These are phyloP conservation scores for Triticum turgidum DNA, from an alignment of 176 grass and related monocot genomes.

Conservation along the genomic window DNA sequence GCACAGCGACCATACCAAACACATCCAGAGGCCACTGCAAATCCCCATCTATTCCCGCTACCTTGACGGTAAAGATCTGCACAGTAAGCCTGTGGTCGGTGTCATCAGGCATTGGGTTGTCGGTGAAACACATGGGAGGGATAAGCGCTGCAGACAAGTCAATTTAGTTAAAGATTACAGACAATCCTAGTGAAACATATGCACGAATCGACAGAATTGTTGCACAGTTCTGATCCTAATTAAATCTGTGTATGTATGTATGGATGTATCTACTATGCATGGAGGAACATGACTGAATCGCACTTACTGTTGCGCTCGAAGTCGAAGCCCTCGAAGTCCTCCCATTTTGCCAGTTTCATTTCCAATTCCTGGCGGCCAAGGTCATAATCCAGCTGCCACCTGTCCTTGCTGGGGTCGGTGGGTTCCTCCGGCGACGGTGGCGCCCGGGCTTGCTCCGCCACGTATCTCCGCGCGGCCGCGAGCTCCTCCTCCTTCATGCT, in stretches of 20 bases:
- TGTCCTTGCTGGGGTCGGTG: too few relatives aligned
- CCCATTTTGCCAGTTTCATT: not conserved
- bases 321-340: not conserved
- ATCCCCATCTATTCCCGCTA: not conserved
- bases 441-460: too few relatives aligned
- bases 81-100: not conserved
- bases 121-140: not conserved
- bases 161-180: not conserved
- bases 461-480: too few relatives aligned
- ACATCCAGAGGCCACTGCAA: not conserved
- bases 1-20: not conserved
- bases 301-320: not conserved
- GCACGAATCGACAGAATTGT: not conserved
- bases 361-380: not conserved
- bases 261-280: too few relatives aligned
- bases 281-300: not conserved
- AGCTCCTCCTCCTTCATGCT: too few relatives aligned
- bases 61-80: not conserved
- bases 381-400: not conserved
- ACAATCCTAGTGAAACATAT: not conserved
- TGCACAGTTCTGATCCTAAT: not conserved
- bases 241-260: too few relatives aligned
- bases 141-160: not conserved
- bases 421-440: too few relatives aligned
- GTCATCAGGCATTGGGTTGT: not conserved